Percentiles rank a stretch among this genome's conserved stretches.
phyloP scores from a whole-genome alignment of 306 rosid genomes.

The Cicer pinnatifidum region DNA sequence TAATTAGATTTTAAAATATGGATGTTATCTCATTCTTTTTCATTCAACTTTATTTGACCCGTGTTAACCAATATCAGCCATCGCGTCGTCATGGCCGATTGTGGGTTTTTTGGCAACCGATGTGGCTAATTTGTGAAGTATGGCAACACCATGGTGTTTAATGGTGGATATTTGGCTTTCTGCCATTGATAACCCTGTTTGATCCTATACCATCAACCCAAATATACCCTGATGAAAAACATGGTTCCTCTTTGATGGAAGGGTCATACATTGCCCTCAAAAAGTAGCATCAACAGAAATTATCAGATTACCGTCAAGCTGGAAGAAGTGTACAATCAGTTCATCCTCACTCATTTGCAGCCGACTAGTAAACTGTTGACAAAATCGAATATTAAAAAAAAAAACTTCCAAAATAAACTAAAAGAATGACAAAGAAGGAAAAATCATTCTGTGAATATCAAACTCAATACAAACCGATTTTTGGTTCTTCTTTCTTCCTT shows the following conservation, averaged over 20 bases:
- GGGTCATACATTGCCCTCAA: constrained; percentile 3
- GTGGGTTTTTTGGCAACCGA: too few species aligned
- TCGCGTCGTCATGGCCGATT: too few species aligned
- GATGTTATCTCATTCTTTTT: too few species aligned
- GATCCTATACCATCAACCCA: too few species aligned
- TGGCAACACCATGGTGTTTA: too few species aligned
- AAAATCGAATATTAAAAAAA: constrained; percentile 35
- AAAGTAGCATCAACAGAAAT: constrained; percentile 35
- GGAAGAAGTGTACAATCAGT: constrained; percentile 72
- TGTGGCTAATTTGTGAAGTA: too few species aligned
- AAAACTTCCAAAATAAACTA: neutral
- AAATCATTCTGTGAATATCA: neutral
- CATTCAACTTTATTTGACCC: too few species aligned
- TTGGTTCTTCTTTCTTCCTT: constrained; percentile 67
- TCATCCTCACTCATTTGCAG: constrained; percentile 90
- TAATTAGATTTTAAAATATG: too few species aligned
- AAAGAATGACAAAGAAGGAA: constrained; percentile 18
- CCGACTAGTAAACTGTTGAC: constrained; percentile 72
- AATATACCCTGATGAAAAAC: neutral
- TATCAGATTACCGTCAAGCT: constrained; percentile 86
- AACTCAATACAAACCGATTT: constrained; percentile 57
- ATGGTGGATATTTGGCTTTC: too few species aligned
- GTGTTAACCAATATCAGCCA: too few species aligned
- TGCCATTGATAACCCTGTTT: too few species aligned
- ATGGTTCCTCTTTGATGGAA: constrained; percentile 20